Percentiles rank a stretch among this genome's conserved stretches.
These are phyloP conservation scores for Spathaspora passalidarum DNA, from an alignment of 805 yeast genomes.

Conservation along the genomic window DNA sequence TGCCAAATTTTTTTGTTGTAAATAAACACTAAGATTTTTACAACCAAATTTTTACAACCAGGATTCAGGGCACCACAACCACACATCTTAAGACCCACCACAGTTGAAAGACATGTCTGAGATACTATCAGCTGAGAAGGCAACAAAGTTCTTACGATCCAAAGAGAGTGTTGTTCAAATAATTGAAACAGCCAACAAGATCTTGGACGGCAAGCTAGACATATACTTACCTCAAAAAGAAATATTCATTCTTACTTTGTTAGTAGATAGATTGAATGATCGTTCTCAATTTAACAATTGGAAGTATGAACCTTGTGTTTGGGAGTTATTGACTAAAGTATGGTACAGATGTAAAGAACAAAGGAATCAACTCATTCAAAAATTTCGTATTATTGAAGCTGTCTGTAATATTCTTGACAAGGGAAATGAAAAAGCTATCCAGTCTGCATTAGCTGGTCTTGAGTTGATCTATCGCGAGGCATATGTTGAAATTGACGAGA, in stretches of 20 bases:
- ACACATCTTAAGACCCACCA: too few species aligned
- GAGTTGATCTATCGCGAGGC: slow-evolving; percentile 16
- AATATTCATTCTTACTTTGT: slow-evolving; percentile 53
- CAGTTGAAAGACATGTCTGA: not conserved
- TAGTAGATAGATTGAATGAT: slow-evolving; percentile 61
- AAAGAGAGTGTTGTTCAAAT: slow-evolving; percentile 47
- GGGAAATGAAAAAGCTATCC: slow-evolving; percentile 10
- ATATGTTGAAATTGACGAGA: slow-evolving; percentile 34
- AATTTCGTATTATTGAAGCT: slow-evolving; percentile 34
- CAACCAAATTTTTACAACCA: not conserved
- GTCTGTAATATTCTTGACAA: slow-evolving; percentile 11
- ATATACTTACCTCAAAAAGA: slow-evolving; percentile 55
- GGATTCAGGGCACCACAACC: not conserved
- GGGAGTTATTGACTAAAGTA: slow-evolving; percentile 47
- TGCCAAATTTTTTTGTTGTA: not conserved
- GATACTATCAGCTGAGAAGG: slow-evolving; percentile 34
- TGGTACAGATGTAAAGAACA: slow-evolving; percentile 34
- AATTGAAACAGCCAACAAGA: slow-evolving; percentile 25
- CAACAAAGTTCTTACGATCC: slow-evolving; percentile 58
- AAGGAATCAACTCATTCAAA: slow-evolving; percentile 26
- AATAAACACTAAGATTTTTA: not conserved
- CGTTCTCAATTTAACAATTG: slow-evolving; percentile 36
- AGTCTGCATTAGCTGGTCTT: slow-evolving; percentile 6
- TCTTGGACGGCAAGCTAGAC: slow-evolving; percentile 28
- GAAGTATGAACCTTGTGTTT: slow-evolving; percentile 40